phyloP scores from a whole-genome alignment of 2,329 filamentous ascomycete genomes.

The Sphaerulina vaccinii region DNA sequence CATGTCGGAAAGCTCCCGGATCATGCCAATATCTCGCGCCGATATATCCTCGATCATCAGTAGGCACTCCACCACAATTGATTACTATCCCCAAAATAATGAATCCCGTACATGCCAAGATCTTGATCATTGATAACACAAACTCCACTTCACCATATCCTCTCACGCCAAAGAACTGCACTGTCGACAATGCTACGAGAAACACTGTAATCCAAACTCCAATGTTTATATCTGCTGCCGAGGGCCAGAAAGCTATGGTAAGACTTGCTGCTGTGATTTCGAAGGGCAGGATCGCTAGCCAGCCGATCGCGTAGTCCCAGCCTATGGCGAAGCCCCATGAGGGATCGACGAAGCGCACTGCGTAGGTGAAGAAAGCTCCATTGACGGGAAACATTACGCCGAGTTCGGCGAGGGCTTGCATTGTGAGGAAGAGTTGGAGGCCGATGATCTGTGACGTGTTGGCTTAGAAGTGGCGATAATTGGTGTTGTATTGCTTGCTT shows the following conservation, averaged over 20 bases:
- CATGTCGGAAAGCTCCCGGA: constrained; percentile 81
- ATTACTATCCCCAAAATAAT: constrained; percentile 60
- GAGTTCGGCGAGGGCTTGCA: constrained; percentile 88
- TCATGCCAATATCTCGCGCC: constrained; percentile 43
- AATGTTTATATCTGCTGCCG: constrained; percentile 51
- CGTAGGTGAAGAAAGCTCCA: constrained; percentile 48
- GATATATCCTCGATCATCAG: constrained; percentile 30
- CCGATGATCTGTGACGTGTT: constrained; percentile 42
- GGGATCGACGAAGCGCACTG: constrained; percentile 47
- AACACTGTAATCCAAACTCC: constrained; percentile 83
- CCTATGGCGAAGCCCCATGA: constrained; percentile 33
- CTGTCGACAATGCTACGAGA: constrained; percentile 68
- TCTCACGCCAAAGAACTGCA: constrained; percentile 86
- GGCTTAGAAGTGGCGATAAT: background rate
- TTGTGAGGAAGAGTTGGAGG: constrained; percentile 86
- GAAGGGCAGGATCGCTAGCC: constrained; percentile 26
- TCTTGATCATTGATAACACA: constrained; percentile 34
- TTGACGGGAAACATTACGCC: constrained; percentile 87
- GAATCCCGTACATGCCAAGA: constrained; percentile 56
- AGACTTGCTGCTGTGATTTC: constrained; percentile 32
- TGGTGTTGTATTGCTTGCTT: background rate
- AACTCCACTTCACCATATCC: constrained; percentile 33
- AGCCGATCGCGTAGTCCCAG: constrained; percentile 32
- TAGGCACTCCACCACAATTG: constrained; percentile 42
- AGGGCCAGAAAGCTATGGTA: constrained; percentile 31